Conservation (phyloP, 2,329 filamentous ascomycete genomes). For the Lecanosticta acicola region DNA sequence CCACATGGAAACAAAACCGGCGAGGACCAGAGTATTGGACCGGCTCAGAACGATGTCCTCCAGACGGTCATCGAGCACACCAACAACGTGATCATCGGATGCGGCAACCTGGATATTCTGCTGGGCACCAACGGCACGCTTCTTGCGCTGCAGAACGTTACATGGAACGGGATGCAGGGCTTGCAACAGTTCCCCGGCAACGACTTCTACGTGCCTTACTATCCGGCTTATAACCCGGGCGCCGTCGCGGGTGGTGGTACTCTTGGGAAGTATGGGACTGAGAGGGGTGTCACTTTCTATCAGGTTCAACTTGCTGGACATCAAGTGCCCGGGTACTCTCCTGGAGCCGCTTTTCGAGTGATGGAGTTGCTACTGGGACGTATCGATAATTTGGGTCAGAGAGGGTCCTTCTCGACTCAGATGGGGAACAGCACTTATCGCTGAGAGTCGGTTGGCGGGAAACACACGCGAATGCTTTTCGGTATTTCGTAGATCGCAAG, state of each 20-base stretch:
- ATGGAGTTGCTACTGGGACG: slow-evolving; percentile 43
- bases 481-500: too few species aligned
- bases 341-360: slow-evolving; percentile 39
- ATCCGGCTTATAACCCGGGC: too few species aligned
- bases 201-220: slow-evolving; percentile 25
- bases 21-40: slow-evolving; percentile 14
- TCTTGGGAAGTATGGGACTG: slow-evolving; percentile 17
- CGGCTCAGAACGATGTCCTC: slow-evolving; percentile 14
- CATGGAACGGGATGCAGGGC: slow-evolving; percentile 29
- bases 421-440: too few species aligned
- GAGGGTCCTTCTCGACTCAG: too few species aligned
- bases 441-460: too few species aligned
- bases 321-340: slow-evolving; percentile 35
- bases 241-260: slow-evolving; percentile 7
- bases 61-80: slow-evolving; percentile 29
- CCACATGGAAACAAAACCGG: not conserved
- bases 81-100: slow-evolving; percentile 31
- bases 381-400: too few species aligned
- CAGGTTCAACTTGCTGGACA: slow-evolving; percentile 27
- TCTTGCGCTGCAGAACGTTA: slow-evolving; percentile 28
- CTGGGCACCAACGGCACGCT: slow-evolving; percentile 29
- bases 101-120: slow-evolving; percentile 25
- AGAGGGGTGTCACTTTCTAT: slow-evolving; percentile 28
- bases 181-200: slow-evolving; percentile 22
- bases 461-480: too few species aligned